Evolutionary conservation across 768 basidiomycete genomes (phyloP), one percentile per base, ranked within the genome.

Genomic region (Lentinula aciculospora): DNA sequence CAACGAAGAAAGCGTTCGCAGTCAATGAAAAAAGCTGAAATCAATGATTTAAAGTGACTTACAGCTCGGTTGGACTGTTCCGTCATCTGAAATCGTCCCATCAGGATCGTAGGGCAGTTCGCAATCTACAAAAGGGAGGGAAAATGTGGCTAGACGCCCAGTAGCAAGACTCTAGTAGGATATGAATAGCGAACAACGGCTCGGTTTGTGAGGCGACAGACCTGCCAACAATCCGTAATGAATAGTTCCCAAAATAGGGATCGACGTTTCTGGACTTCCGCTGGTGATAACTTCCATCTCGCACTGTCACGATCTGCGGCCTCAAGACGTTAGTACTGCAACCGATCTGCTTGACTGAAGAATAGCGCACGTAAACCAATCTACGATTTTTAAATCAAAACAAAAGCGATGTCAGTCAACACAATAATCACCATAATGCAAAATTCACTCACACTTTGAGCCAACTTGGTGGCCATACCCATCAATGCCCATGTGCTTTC

Each of bases 181-280:
- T 10, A 21, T 28, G 23, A 36, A 19, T 7, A 49, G 21, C 5
- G n/a, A 56, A 34, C 50, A 56, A 58, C 13, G 50, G 27, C 39
- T 15, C 17, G 45, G 40, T 12, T 21, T 25, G 4, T 39, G 19
- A 37, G 32, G 47, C 27, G 36, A 63, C 76, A 15, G 59, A 85
- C 87, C 78, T 86, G 85, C 85, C 86, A 88, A 60, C 83, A 82
- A 66, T 88, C 86, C 0, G 86, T 85, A 61, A 87, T 84, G 62
- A 86, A 87, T 28, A 88, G 59, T 60, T 89, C 86, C 87, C 87
- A 88, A 63, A 88, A 88, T 23, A 88, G 66, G 1, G 83, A 79
- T 29, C 86, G 78, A 3, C 87, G 79, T 66, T 87, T 87, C 71
- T 89, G 85, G 4, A 88, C 83, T 64, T 86, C 86, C 1, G 77